These are phyloP conservation scores for Chlorophyllum brunneum DNA, from an alignment of 768 basidiomycete genomes.

Conservation along the genomic window DNA sequence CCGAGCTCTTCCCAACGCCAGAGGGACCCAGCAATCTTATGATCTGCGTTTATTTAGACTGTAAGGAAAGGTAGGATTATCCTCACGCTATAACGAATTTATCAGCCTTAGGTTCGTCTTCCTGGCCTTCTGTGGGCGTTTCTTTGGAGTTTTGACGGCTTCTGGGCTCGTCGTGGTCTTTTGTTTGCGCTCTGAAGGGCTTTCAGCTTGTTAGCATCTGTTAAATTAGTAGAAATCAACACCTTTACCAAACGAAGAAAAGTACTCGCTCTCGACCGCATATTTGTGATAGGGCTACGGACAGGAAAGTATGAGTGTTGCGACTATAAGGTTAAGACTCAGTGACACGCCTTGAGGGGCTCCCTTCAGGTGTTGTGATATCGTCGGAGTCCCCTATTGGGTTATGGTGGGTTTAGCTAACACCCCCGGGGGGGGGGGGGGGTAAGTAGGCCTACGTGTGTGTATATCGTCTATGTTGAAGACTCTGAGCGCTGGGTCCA, in stretches of 20 bases:
- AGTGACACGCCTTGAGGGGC: not conserved
- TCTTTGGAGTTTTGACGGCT: not conserved
- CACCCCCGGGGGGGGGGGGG: too few species aligned
- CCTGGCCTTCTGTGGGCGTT: not conserved
- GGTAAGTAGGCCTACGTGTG: too few species aligned
- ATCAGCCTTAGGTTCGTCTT: not conserved
- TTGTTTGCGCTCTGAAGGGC: not conserved
- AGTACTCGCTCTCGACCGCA: constrained; percentile 3
- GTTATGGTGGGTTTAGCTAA: too few species aligned
- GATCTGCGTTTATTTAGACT: not conserved
- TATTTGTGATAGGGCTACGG: not conserved
- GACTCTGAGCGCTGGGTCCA: too few species aligned
- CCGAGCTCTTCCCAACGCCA: constrained; percentile 10
- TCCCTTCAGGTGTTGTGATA: too few species aligned
- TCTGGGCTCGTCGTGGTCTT: not conserved
- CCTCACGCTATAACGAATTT: constrained; percentile 11
- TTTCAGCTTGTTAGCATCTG: not conserved
- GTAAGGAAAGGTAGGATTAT: not conserved
- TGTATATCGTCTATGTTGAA: too few species aligned
- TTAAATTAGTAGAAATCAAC: not conserved
- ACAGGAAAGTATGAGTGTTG: not conserved
- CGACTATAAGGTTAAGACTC: not conserved
- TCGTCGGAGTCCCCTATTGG: too few species aligned
- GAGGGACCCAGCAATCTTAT: constrained; percentile 6
- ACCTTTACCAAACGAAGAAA: not conserved